phyloP scores from a whole-genome alignment of 2,329 filamentous ascomycete genomes.

The Trichophaea hybrida region DNA sequence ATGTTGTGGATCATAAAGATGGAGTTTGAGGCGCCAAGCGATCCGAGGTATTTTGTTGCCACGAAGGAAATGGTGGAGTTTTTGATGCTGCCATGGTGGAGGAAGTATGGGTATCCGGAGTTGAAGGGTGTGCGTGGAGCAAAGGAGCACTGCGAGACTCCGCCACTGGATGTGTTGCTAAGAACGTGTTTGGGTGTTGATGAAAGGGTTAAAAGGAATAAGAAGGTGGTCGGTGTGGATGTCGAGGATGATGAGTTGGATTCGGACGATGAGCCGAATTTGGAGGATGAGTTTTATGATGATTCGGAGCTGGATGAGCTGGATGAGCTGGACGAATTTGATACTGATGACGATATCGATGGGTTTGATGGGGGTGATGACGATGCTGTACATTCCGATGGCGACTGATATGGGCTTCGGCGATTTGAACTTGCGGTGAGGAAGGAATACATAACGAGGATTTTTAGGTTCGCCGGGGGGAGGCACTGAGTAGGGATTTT shows the following conservation, averaged over 20 bases:
- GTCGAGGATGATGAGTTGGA: neutral
- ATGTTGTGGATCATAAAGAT: neutral
- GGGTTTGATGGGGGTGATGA: neutral
- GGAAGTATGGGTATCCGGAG: neutral
- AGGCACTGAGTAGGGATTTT: too few relatives aligned
- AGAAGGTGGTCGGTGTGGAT: neutral
- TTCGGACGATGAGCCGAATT: neutral
- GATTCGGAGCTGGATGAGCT: neutral
- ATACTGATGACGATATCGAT: neutral
- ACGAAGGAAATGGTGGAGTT: neutral
- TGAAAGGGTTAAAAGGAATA: neutral
- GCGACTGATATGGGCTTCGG: too few relatives aligned
- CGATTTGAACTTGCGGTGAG: too few relatives aligned
- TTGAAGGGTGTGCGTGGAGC: neutral
- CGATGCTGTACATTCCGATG: neutral
- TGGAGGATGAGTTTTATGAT: neutral
- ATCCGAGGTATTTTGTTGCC: neutral
- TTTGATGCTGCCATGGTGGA: neutral
- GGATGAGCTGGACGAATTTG: neutral
- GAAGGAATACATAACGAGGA: too few relatives aligned
- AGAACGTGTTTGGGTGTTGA: neutral
- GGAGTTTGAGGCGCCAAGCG: neutral
- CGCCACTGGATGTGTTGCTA: neutral
- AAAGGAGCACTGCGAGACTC: neutral
- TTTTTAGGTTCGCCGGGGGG: too few relatives aligned